Conservation (phyloP, 1,139 yeast genomes). For the Zhuliangozyma blackwelliae region DNA sequence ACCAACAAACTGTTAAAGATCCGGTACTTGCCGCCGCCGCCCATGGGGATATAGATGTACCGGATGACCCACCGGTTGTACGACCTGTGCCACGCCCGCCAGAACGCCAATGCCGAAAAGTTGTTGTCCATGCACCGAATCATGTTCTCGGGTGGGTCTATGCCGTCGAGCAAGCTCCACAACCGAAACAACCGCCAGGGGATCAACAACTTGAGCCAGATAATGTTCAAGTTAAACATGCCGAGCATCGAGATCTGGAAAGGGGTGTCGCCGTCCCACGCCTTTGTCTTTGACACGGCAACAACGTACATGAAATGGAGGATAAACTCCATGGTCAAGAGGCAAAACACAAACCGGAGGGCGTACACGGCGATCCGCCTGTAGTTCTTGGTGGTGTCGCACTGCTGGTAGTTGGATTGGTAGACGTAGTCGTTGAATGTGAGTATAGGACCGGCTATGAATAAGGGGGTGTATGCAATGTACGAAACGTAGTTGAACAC, state of each 20-base stretch:
- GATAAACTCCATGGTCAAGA: constrained; percentile 82
- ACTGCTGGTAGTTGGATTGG: constrained; percentile 50
- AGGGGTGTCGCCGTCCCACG: constrained; percentile 89
- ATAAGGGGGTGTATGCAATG: constrained; percentile 78
- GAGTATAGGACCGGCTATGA: constrained; percentile 91
- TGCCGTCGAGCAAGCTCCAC: constrained; percentile 88
- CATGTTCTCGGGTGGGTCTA: constrained; percentile 98
- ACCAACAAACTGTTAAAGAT: constrained; percentile 76
- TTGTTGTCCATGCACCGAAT: constrained; percentile 93
- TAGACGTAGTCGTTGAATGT: constrained; percentile 88
- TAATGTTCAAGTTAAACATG: constrained; percentile 78
- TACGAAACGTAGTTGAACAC: constrained; percentile 68
- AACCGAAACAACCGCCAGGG: constrained; percentile 96
- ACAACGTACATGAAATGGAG: constrained; percentile 89
- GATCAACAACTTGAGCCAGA: constrained; percentile 86
- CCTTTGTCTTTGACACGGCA: constrained; percentile 82
- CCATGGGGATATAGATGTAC: constrained; percentile 77
- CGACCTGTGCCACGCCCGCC: constrained; percentile 99
- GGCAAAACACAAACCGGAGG: constrained; percentile 62
- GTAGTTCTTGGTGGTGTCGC: constrained; percentile 38
- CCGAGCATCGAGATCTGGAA: constrained; percentile 95
- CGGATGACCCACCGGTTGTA: constrained; percentile 86
- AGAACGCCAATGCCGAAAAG: constrained; percentile 86
- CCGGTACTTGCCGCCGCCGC: constrained; percentile 72
- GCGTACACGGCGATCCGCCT: constrained; percentile 61